phyloP scores from a whole-genome alignment of 257 asterid genomes.

The Ajuga chamaepitys region DNA sequence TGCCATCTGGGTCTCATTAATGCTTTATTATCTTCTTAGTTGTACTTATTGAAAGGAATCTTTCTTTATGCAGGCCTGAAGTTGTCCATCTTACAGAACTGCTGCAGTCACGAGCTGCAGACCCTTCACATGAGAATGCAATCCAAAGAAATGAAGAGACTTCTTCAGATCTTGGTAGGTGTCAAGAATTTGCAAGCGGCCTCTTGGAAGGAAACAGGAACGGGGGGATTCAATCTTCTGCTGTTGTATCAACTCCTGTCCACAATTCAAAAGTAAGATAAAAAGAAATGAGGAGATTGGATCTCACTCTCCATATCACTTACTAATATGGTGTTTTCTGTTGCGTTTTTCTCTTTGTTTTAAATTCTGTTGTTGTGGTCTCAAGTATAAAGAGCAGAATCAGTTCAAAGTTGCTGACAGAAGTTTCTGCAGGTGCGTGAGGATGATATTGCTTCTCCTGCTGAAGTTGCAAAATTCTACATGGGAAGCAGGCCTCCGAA shows the following conservation, averaged over 20 bases:
- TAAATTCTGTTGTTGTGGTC: too few species aligned
- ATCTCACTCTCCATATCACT: not conserved
- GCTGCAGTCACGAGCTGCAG: conserved; percentile 61
- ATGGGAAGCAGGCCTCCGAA: conserved; percentile 76
- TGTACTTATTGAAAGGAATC: not conserved
- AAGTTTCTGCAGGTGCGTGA: conserved; percentile 45
- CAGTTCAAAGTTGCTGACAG: conserved; percentile 18
- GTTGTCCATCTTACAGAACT: conserved; percentile 60
- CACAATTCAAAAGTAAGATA: conserved; percentile 36
- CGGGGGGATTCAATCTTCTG: conserved; percentile 27
- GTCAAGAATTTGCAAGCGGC: conserved; percentile 23
- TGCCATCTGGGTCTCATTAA: too few species aligned
- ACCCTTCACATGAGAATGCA: conserved; percentile 23
- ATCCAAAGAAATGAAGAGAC: conserved; percentile 20
- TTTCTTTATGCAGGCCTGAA: conserved; percentile 57
- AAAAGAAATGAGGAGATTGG: not conserved
- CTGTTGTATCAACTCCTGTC: conserved; percentile 30
- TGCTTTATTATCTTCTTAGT: too few species aligned
- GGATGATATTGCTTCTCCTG: conserved; percentile 69
- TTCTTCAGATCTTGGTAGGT: conserved; percentile 32
- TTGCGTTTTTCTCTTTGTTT: too few species aligned
- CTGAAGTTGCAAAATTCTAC: conserved; percentile 92
- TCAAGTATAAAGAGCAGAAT: not conserved
- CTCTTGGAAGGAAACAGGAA: conserved; percentile 27
- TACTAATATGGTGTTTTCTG: too few species aligned